Conservation (phyloP, 2,329 filamentous ascomycete genomes). For the Claviceps cyperi region DNA sequence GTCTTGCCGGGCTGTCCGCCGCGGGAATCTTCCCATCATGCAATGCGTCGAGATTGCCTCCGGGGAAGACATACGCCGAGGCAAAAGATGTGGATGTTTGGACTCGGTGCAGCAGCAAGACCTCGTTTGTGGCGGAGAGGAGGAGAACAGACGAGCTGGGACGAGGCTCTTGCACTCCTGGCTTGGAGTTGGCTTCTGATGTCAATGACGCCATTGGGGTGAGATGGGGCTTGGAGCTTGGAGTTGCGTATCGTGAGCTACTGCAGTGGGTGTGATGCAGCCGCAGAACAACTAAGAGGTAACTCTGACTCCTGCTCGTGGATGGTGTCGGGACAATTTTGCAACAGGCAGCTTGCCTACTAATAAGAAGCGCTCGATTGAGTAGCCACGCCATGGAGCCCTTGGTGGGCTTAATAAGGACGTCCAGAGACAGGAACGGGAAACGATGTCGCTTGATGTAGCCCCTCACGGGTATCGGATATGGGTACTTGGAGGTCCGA, state of each 20-base stretch:
- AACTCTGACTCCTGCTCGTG: neutral
- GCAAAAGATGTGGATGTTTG: conserved; percentile 72
- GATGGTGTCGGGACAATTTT: neutral
- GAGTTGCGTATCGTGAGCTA: neutral
- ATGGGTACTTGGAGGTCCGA: no score
- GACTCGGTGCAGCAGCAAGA: conserved; percentile 78
- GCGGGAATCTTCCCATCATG: conserved; percentile 53
- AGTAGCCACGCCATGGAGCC: conserved; percentile 4
- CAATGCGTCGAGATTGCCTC: conserved; percentile 63
- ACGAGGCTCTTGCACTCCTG: conserved; percentile 28
- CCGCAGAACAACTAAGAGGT: neutral
- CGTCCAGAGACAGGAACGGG: neutral
- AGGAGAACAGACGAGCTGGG: conserved; percentile 70
- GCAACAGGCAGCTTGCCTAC: conserved; percentile 3
- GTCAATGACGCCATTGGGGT: conserved; percentile 2
- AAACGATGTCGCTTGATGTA: no score
- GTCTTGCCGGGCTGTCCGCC: conserved; percentile 36
- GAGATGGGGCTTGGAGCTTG: neutral
- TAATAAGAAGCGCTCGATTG: neutral
- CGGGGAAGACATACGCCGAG: conserved; percentile 89
- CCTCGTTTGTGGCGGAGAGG: conserved; percentile 72
- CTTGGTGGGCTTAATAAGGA: no score
- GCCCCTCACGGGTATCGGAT: no score
- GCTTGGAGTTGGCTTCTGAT: conserved; percentile 8
- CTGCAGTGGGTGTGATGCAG: neutral